Percentiles rank a stretch among this genome's conserved stretches.
These are phyloP conservation scores for Naganishia antarctica DNA, from an alignment of 768 basidiomycete genomes.

Conservation along the genomic window DNA sequence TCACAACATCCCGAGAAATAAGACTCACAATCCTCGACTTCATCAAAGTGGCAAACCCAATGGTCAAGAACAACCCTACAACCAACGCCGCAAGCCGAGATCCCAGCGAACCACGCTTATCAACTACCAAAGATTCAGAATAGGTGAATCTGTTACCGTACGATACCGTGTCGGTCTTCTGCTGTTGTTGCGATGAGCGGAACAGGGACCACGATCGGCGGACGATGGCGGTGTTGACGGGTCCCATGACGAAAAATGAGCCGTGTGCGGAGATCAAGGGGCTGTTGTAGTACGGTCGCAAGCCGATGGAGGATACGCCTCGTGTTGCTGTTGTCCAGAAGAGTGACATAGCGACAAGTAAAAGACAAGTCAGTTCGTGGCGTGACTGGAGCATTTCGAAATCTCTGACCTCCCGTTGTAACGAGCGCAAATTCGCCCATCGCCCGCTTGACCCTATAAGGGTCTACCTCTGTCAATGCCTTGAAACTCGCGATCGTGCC, in stretches of 20 bases:
- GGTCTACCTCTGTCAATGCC: slow-evolving; percentile 48
- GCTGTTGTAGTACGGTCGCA: slow-evolving; percentile 42
- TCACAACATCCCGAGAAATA: not conserved
- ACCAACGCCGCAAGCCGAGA: slow-evolving; percentile 27
- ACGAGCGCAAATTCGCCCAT: slow-evolving; percentile 32
- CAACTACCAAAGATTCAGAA: slow-evolving; percentile 59
- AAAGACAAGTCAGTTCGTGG: slow-evolving; percentile 9
- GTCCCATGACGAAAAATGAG: slow-evolving; percentile 53
- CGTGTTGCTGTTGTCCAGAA: not conserved
- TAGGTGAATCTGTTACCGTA: slow-evolving; percentile 75
- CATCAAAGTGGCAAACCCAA: slow-evolving; percentile 15
- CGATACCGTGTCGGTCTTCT: slow-evolving; percentile 18
- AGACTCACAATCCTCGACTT: slow-evolving; percentile 12
- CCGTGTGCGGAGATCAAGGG: slow-evolving; percentile 47
- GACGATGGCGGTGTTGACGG: slow-evolving; percentile 55
- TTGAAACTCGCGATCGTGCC: slow-evolving; percentile 57
- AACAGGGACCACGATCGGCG: slow-evolving; percentile 58
- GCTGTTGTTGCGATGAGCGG: slow-evolving; percentile 8
- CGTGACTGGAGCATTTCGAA: no score
- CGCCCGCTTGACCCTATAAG: slow-evolving; percentile 43
- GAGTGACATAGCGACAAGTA: no score
- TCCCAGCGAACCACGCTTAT: slow-evolving; percentile 24
- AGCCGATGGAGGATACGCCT: slow-evolving; percentile 30
- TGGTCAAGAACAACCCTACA: slow-evolving; percentile 35
- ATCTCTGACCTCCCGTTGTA: slow-evolving; percentile 1